Conservation (phyloP, 2,329 filamentous ascomycete genomes). For the Rutstroemia sp. region DNA sequence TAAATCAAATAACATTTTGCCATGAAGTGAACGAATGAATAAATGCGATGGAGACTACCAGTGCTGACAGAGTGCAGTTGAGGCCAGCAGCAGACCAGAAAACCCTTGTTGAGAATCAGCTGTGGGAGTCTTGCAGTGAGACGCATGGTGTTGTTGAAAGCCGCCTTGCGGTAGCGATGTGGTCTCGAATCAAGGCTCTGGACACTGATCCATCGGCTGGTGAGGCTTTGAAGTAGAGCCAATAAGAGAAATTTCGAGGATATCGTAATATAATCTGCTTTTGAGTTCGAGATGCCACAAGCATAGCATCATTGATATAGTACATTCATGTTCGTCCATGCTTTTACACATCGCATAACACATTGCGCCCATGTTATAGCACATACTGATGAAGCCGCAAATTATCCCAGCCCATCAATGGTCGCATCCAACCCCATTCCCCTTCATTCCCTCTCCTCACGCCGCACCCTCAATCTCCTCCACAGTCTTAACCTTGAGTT, state of each 20-base stretch:
- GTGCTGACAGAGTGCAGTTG: too few species aligned
- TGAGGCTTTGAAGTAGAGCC: too few species aligned
- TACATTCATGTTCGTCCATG: slow-evolving; percentile 2
- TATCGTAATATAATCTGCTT: neutral
- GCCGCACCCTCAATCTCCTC: slow-evolving; percentile 32
- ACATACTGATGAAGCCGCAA: neutral
- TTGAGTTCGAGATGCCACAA: neutral
- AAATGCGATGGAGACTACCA: too few species aligned
- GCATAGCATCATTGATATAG: slow-evolving; percentile 1
- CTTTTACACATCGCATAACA: neutral
- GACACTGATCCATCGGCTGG: too few species aligned
- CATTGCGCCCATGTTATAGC: neutral
- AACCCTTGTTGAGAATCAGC: too few species aligned
- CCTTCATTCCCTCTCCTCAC: neutral
- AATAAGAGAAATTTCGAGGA: neutral
- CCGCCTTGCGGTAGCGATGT: too few species aligned
- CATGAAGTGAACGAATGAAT: too few species aligned
- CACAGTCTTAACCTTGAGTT: slow-evolving; percentile 49
- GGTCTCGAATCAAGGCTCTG: too few species aligned
- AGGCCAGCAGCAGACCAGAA: too few species aligned
- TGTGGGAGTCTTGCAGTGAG: too few species aligned
- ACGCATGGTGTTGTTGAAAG: too few species aligned
- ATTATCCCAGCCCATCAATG: neutral
- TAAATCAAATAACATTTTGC: too few species aligned
- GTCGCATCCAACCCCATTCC: neutral